A percentile compares a stretch with the other conserved stretches of the same genome.
These are phyloP conservation scores for Oryza glaberrima DNA, from an alignment of 176 grass and related monocot species.

Conservation along the genomic window DNA sequence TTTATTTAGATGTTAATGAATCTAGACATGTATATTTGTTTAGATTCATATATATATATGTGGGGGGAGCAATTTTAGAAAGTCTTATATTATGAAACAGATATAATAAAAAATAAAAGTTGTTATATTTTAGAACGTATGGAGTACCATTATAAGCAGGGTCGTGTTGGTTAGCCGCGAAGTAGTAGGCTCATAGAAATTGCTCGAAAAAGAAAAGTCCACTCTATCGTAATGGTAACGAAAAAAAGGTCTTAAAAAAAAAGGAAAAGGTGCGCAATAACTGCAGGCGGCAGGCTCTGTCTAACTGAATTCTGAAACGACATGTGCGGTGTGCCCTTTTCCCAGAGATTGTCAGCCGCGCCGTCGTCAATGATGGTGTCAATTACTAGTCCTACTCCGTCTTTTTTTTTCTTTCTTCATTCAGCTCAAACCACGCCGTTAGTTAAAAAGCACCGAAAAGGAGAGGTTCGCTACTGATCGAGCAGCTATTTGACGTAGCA, in stretches of 20 bases:
- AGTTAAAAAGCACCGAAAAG: neutral
- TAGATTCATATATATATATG: too few relatives aligned
- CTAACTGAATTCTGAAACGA: neutral
- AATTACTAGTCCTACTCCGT: neutral
- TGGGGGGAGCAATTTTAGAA: too few relatives aligned
- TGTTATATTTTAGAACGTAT: too few relatives aligned
- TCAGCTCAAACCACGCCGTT: constrained; percentile 3
- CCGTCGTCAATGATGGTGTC: neutral
- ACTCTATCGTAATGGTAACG: neutral
- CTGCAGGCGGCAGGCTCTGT: constrained; percentile 13
- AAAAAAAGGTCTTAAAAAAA: neutral
- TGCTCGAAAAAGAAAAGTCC: too few relatives aligned
- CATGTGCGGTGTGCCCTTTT: constrained; percentile 18
- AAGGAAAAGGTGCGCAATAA: neutral
- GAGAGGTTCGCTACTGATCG: constrained; percentile 5
- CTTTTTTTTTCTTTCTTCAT: neutral
- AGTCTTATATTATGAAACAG: too few relatives aligned
- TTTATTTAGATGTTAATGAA: too few relatives aligned
- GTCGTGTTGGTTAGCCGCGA: too few relatives aligned
- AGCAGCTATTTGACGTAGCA: neutral
- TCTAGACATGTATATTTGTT: too few relatives aligned
- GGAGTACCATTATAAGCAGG: too few relatives aligned
- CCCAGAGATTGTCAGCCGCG: neutral
- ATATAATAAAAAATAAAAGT: too few relatives aligned
- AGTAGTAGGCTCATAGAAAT: too few relatives aligned